Conservation (phyloP, 2,329 filamentous ascomycete species). For the Aspergillus sergii region DNA sequence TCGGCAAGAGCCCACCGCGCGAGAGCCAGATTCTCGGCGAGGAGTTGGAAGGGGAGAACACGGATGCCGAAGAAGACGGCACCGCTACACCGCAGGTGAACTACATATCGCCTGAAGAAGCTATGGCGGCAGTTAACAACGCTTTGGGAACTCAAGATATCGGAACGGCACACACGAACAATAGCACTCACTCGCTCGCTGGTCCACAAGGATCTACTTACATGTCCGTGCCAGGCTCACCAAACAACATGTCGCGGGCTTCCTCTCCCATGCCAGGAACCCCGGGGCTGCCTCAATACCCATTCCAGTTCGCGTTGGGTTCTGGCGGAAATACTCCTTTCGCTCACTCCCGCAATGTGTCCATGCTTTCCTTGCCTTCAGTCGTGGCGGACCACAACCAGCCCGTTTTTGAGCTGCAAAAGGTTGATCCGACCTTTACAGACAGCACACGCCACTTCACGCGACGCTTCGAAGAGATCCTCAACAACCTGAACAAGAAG, state of each 20-base stretch:
- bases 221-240: slow-evolving; percentile 3
- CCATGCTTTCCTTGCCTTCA: slow-evolving; percentile 57
- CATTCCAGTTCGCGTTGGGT: neutral
- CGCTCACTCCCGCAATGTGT: slow-evolving; percentile 43
- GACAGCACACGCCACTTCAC: slow-evolving; percentile 66
- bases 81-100: neutral
- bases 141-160: neutral
- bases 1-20: neutral
- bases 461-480: slow-evolving; percentile 58
- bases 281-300: neutral
- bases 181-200: slow-evolving; percentile 1
- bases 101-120: slow-evolving; percentile 14
- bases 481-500: slow-evolving; percentile 57
- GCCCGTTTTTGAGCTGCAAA: slow-evolving; percentile 63
- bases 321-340: slow-evolving; percentile 1
- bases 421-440: slow-evolving; percentile 69
- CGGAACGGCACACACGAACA: neutral
- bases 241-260: slow-evolving; percentile 5
- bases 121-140: slow-evolving; percentile 11
- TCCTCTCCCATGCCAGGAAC: slow-evolving; percentile 2
- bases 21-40: neutral
- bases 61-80: slow-evolving; percentile 2
- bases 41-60: slow-evolving; percentile 27
- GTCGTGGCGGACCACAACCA: slow-evolving; percentile 61
- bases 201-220: slow-evolving; percentile 2